A percentile compares a stretch with the other conserved stretches of the same genome.
Conservation (phyloP, 2,329 filamentous ascomycete genomes). For the Helotiales sp. region DNA sequence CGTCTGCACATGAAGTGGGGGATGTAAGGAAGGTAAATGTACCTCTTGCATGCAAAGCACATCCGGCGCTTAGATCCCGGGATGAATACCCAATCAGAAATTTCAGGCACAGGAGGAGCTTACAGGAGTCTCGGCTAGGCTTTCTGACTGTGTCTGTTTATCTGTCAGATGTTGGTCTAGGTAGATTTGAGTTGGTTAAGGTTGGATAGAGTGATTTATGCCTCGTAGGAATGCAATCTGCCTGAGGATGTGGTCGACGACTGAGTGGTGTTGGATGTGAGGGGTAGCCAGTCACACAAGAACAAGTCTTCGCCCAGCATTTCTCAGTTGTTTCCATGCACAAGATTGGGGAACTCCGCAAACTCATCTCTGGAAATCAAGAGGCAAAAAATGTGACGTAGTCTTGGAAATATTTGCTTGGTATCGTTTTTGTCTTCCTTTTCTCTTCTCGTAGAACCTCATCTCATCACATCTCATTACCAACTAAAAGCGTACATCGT, state of each 20-base stretch:
- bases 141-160: not conserved
- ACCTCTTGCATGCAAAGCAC: too few relatives aligned
- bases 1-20: not conserved
- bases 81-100: not conserved
- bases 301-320: conserved; percentile 7
- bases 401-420: not conserved
- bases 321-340: not conserved
- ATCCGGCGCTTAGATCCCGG: not conserved
- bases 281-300: not conserved
- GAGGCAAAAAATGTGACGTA: not conserved
- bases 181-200: too few relatives aligned
- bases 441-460: not conserved
- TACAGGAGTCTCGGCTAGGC: not conserved
- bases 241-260: not conserved
- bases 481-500: conserved; percentile 1
- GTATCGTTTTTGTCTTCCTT: not conserved
- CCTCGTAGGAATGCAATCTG: not conserved
- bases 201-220: too few relatives aligned
- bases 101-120: not conserved
- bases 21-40: too few relatives aligned
- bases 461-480: conserved; percentile 10
- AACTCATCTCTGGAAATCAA: not conserved
- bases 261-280: not conserved
- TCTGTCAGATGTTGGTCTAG: not conserved
- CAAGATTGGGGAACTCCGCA: not conserved